These are phyloP conservation scores for Trametes hirsuta DNA, from an alignment of 1,284 basidiomycete genomes.

Conservation along the genomic window DNA sequence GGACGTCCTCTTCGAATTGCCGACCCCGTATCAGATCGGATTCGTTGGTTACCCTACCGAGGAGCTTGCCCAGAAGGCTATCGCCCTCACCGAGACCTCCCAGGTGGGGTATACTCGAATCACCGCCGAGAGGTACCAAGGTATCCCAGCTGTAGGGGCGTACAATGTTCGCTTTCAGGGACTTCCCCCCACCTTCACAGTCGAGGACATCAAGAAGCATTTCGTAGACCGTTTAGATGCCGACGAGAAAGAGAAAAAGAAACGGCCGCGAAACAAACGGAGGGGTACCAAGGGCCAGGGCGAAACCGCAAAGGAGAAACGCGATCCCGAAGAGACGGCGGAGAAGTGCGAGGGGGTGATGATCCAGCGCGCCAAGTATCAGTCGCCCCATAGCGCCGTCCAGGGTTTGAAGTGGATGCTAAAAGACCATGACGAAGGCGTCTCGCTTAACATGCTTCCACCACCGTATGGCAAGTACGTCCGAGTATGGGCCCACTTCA, in stretches of 20 bases:
- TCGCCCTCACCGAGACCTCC: slow-evolving; percentile 40
- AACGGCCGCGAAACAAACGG: not conserved
- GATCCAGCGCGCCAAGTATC: slow-evolving; percentile 54
- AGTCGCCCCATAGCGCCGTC: slow-evolving; percentile 41
- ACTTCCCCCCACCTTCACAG: slow-evolving; percentile 49
- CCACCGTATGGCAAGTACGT: slow-evolving; percentile 57
- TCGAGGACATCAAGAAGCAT: slow-evolving; percentile 42
- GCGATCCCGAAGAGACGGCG: not conserved
- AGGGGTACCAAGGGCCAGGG: not conserved
- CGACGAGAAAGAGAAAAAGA: not conserved
- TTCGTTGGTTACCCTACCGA: slow-evolving; percentile 61
- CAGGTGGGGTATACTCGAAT: slow-evolving; percentile 44
- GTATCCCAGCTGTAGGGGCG: slow-evolving; percentile 56
- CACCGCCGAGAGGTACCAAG: slow-evolving; percentile 51
- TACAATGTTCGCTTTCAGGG: slow-evolving; percentile 60
- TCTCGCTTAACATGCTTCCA: slow-evolving; percentile 48
- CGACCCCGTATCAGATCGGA: slow-evolving; percentile 50
- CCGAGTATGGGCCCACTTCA: slow-evolving; percentile 57
- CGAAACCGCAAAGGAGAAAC: not conserved
- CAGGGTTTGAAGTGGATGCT: slow-evolving; percentile 45
- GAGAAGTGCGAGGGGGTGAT: slow-evolving; percentile 48
- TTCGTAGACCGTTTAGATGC: slow-evolving; percentile 9
- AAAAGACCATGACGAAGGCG: slow-evolving; percentile 39
- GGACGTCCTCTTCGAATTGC: slow-evolving; percentile 48
- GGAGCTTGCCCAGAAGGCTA: slow-evolving; percentile 50